Conservation (phyloP, 2,329 filamentous ascomycete species). For the Tetracladium maxilliforme region DNA sequence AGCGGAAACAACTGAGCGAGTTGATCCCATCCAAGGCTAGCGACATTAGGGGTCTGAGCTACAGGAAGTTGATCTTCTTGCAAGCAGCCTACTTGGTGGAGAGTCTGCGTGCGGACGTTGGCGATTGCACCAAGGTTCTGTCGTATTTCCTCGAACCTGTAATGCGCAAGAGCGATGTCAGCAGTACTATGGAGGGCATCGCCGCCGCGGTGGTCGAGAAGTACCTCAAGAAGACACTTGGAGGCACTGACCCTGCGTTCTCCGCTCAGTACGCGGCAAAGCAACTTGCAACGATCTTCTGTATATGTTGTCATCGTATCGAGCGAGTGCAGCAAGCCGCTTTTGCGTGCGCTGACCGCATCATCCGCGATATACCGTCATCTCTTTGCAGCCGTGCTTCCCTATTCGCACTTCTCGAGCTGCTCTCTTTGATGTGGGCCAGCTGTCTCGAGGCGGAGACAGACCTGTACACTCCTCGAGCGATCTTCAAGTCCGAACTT, state of each 20-base stretch:
- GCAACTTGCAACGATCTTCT: conserved; percentile 75
- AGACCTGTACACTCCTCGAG: conserved; percentile 80
- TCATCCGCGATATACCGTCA: conserved; percentile 74
- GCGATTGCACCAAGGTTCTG: conserved; percentile 79
- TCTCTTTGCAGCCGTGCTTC: conserved; percentile 81
- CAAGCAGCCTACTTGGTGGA: conserved; percentile 85
- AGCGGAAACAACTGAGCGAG: conserved; percentile 64
- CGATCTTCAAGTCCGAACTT: conserved; percentile 62
- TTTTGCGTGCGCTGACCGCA: conserved; percentile 66
- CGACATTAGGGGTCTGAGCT: conserved; percentile 71
- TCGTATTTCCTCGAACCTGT: conserved; percentile 93
- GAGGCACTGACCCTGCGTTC: conserved; percentile 59
- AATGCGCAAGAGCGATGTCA: conserved; percentile 49
- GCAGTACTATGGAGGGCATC: conserved; percentile 49
- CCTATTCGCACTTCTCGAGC: conserved; percentile 81
- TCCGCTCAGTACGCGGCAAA: conserved; percentile 84
- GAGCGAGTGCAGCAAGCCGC: conserved; percentile 83
- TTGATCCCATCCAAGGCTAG: conserved; percentile 63
- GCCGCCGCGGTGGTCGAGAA: conserved; percentile 57
- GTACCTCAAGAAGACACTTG: conserved; percentile 64
- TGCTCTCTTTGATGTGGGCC: conserved; percentile 87
- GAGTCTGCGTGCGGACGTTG: conserved; percentile 69
- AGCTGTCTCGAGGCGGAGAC: conserved; percentile 90
- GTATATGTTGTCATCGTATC: conserved; percentile 85
- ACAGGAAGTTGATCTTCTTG: conserved; percentile 83